Percentiles rank a stretch among this genome's conserved stretches.
Evolutionary conservation across 202 grass and related monocot genomes (phyloP).

Genomic region (Elaeis oleifera): DNA sequence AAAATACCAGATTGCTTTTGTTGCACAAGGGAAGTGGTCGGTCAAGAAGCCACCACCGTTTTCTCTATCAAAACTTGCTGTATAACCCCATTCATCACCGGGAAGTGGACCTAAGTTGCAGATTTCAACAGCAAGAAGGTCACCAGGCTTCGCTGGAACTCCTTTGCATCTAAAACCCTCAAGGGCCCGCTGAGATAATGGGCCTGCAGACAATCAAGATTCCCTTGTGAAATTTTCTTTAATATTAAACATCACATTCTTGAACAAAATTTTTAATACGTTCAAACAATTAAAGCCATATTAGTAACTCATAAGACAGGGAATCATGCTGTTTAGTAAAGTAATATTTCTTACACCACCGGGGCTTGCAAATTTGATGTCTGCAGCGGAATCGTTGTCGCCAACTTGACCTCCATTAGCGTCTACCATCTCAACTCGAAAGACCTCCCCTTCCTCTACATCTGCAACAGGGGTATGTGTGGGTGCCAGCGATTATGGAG

Average conservation of each 20-base stretch:
- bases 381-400: conserved; percentile 67
- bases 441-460: conserved; percentile 70
- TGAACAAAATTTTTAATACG: too few relatives aligned
- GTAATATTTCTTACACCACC: conserved; percentile 42
- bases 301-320: too few relatives aligned
- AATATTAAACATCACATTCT: too few relatives aligned
- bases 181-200: conserved; percentile 79
- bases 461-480: conserved; percentile 75
- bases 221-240: too few relatives aligned
- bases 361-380: conserved; percentile 61
- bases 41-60: conserved; percentile 83
- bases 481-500: conserved; percentile 87
- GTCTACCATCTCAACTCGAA: conserved; percentile 81
- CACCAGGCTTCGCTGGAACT: too few relatives aligned
- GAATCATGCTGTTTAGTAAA: too few relatives aligned
- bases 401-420: conserved; percentile 49
- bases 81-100: conserved; percentile 76
- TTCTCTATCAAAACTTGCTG: conserved; percentile 23
- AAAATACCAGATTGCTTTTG: conserved; percentile 93
- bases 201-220: conserved; percentile 25
- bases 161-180: too few relatives aligned
- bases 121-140: conserved; percentile 68
- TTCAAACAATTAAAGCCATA: too few relatives aligned
- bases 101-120: conserved; percentile 81
- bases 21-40: conserved; percentile 73